These are phyloP conservation scores for Fragilaria crotonensis DNA, from an alignment of 108 stramenopile species.

Conservation along the genomic window DNA sequence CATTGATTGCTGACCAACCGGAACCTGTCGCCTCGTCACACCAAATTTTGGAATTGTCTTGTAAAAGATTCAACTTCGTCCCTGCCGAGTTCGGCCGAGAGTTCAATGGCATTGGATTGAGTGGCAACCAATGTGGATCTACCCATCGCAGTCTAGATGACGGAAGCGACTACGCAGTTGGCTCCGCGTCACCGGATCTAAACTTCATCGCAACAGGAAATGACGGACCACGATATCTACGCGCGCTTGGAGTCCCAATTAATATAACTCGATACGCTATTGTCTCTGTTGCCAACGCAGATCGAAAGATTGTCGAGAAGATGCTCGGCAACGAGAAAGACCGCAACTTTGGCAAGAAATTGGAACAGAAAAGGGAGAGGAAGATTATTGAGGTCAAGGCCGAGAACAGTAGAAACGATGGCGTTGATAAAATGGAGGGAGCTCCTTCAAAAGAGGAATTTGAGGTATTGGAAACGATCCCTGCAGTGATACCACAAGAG, in stretches of 20 bases:
- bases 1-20: no score
- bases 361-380: conserved; percentile 5
- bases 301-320: conserved; percentile 31
- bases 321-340: conserved; percentile 28
- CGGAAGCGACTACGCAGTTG: conserved; percentile 56
- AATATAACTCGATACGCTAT: conserved; percentile 66
- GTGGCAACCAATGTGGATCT: conserved; percentile 42
- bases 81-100: no score
- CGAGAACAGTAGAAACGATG: neutral
- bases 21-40: no score
- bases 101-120: conserved; percentile 28
- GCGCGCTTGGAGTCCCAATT: conserved; percentile 71
- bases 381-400: neutral
- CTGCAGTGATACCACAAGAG: conserved; percentile 13
- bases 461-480: neutral
- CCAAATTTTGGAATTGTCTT: no score
- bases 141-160: conserved; percentile 63
- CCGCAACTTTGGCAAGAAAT: neutral
- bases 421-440: neutral
- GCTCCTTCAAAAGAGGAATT: neutral
- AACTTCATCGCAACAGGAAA: conserved; percentile 61
- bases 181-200: conserved; percentile 58
- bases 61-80: no score
- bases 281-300: conserved; percentile 59
- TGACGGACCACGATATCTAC: conserved; percentile 67